phyloP scores from a whole-genome alignment of 2,329 filamentous ascomycete species.

The Fusarium sp. region DNA sequence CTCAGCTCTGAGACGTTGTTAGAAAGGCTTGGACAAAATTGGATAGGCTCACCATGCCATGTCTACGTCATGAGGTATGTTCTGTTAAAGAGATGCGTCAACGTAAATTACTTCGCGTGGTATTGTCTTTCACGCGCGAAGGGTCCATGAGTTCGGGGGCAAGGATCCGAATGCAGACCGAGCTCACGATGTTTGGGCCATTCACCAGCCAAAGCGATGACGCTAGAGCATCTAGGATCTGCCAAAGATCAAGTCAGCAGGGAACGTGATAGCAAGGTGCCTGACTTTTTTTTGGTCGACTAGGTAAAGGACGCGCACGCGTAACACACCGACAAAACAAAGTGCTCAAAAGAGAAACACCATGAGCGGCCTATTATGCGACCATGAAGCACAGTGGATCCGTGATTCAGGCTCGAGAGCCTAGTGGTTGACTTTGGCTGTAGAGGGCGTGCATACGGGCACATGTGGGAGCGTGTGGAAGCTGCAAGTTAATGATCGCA shows the following conservation, averaged over 20 bases:
- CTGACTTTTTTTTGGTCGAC: slow-evolving; percentile 27
- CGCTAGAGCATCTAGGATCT: slow-evolving; percentile 39
- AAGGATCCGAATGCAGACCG: slow-evolving; percentile 41
- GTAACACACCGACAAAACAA: slow-evolving; percentile 53
- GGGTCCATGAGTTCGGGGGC: slow-evolving; percentile 31
- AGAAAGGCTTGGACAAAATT: background rate
- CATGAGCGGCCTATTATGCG: slow-evolving; percentile 50
- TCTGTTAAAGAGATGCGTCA: background rate
- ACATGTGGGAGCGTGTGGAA: slow-evolving; percentile 40
- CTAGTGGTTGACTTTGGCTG: slow-evolving; percentile 40
- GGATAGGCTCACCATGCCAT: background rate
- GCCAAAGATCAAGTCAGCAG: slow-evolving; percentile 39
- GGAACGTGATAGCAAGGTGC: slow-evolving; percentile 28
- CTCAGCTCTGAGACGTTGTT: background rate
- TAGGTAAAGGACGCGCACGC: slow-evolving; percentile 46
- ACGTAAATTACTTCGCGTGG: background rate
- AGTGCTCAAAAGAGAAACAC: slow-evolving; percentile 42
- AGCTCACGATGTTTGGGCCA: slow-evolving; percentile 39
- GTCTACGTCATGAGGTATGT: background rate
- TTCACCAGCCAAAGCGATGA: slow-evolving; percentile 34
- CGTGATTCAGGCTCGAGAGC: slow-evolving; percentile 43
- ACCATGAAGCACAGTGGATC: slow-evolving; percentile 51
- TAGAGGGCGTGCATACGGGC: slow-evolving; percentile 36
- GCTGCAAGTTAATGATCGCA: slow-evolving; percentile 30
- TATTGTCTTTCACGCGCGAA: slow-evolving; percentile 25